Evolutionary conservation across 2,329 filamentous ascomycete genomes (phyloP), one percentile per base, ranked within the genome.

Genomic region (Diatrype stigma): DNA sequence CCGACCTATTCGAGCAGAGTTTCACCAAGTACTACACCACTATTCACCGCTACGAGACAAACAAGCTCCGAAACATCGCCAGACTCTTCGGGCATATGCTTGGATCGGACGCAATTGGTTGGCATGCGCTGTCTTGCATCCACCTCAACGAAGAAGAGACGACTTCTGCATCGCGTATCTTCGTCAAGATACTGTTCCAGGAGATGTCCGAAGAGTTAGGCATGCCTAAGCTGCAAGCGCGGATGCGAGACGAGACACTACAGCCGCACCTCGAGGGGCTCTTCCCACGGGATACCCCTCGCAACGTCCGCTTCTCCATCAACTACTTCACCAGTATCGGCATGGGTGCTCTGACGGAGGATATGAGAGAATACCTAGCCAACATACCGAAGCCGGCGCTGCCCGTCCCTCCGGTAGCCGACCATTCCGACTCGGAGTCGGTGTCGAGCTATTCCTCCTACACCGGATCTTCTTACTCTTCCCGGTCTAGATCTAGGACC

Each of bases 301-400:
- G 89, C 65, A 94, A 96, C 70, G 91, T 92, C 37, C 85, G 93
- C 49, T 99, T 99, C 77, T 90, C 92, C 47, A 96, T 99, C 84
- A 99, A 99, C 73, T 99, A 96, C 78, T 97, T 99, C 70, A 99
- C 94, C 10, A 94, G 91, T 63, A 96, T 99, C 63, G 91, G 92
- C 52, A 95, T 99, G 89, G 94, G 94, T 66, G 84, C 83, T 22
- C 79, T 99, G 55, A 99, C 94, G 2, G 94, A 99, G 67, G 89
- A 91, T 59, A 96, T 96, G 90, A 86, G 94, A 69, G 90, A 95
- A 63, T 85, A 87, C 66, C 79, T 99, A 51, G 88, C 92, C 67
- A 96, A 91, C 64, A 83, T 95, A 70, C 92, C 92, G 12, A 94
- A 95, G 66, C 91, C 92, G 2, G 80, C 87, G 1, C 74, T 89